phyloP scores from a whole-genome alignment of 805 yeast genomes.

The Suhomyces faveliae region DNA sequence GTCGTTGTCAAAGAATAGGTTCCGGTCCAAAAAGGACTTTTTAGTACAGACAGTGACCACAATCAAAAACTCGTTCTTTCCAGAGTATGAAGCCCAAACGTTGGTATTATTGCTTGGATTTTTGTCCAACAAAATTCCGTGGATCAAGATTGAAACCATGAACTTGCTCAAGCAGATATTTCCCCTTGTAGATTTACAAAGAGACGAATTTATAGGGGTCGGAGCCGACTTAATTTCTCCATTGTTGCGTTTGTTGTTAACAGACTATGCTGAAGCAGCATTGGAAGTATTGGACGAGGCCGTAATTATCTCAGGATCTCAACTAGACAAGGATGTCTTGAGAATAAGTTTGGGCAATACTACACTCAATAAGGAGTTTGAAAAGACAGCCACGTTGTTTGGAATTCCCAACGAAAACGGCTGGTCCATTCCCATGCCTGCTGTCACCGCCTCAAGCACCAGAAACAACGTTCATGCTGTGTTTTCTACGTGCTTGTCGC shows the following conservation, averaged over 20 bases:
- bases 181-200: conserved; percentile 71
- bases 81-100: conserved; percentile 68
- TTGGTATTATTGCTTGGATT: conserved; percentile 76
- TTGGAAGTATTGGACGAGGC: conserved; percentile 87
- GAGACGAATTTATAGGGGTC: conserved; percentile 78
- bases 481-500: conserved; percentile 72
- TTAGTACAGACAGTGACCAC: conserved; percentile 74
- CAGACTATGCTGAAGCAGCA: conserved; percentile 87
- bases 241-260: conserved; percentile 68
- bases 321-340: conserved; percentile 85
- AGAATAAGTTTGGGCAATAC: conserved; percentile 88
- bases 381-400: conserved; percentile 81
- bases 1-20: conserved; percentile 73
- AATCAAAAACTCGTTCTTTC: conserved; percentile 67
- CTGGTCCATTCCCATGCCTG: conserved; percentile 97
- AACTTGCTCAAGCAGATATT: conserved; percentile 69
- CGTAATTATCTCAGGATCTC: conserved; percentile 80
- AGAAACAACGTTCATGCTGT: conserved; percentile 95
- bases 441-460: conserved; percentile 82
- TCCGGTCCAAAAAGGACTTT: conserved; percentile 89
- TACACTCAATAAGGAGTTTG: conserved; percentile 75
- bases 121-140: conserved; percentile 68
- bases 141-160: conserved; percentile 83
- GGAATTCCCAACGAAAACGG: conserved; percentile 96
- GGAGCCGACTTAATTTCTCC: conserved; percentile 97